A percentile compares a stretch with the other conserved stretches of the same genome.
phyloP scores from a whole-genome alignment of 768 basidiomycete species.

The Hysterangium stoloniferum region DNA sequence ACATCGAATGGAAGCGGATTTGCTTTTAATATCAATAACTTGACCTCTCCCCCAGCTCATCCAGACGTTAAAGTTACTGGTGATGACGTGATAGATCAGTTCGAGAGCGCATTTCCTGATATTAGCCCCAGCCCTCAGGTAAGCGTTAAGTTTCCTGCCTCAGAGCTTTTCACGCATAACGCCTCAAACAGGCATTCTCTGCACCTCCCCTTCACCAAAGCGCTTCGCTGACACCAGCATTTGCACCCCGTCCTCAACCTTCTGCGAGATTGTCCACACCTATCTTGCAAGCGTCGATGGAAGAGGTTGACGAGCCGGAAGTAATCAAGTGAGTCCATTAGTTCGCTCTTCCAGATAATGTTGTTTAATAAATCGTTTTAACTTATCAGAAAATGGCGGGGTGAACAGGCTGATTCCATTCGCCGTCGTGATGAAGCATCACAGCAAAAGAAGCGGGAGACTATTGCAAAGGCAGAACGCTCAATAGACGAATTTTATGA shows the following conservation, averaged over 20 bases:
- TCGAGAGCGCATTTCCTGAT: slow-evolving; percentile 81
- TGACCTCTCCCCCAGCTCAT: slow-evolving; percentile 39
- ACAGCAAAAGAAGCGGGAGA: slow-evolving; percentile 70
- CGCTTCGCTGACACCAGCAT: slow-evolving; percentile 41
- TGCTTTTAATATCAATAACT: slow-evolving; percentile 61
- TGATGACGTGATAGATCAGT: slow-evolving; percentile 78
- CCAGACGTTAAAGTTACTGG: slow-evolving; percentile 75
- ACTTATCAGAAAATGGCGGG: slow-evolving; percentile 71
- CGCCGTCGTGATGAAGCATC: slow-evolving; percentile 74
- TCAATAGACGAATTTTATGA: slow-evolving; percentile 89
- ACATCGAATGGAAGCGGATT: slow-evolving; percentile 17
- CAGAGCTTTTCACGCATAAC: not conserved
- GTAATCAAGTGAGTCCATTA: slow-evolving; percentile 63
- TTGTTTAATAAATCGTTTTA: not conserved
- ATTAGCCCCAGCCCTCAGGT: slow-evolving; percentile 36
- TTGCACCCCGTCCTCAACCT: slow-evolving; percentile 71
- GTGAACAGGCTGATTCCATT: slow-evolving; percentile 79
- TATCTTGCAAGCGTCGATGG: slow-evolving; percentile 54
- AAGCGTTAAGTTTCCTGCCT: slow-evolving; percentile 3
- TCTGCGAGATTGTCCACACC: slow-evolving; percentile 67
- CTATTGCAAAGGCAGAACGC: slow-evolving; percentile 74
- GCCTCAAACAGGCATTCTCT: slow-evolving; percentile 29
- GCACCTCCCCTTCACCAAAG: slow-evolving; percentile 18
- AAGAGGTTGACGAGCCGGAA: slow-evolving; percentile 73
- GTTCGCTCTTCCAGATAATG: not conserved